Percentiles rank a stretch among this genome's conserved stretches.
Conservation (phyloP, 164 flowering plant species). For the Berberis vulgaris region DNA sequence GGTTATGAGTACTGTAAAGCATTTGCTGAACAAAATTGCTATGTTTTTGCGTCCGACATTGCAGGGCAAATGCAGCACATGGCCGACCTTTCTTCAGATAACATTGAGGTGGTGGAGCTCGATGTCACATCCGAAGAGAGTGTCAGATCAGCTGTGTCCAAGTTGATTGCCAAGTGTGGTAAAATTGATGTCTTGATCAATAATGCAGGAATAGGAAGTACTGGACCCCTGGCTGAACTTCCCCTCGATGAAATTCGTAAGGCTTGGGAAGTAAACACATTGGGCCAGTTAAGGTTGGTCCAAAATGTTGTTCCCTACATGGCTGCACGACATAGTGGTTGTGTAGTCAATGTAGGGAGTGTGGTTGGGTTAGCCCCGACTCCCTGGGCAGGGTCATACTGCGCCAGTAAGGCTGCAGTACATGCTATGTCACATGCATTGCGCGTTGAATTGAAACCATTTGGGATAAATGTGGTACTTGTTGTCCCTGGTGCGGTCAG, state of each 20-base stretch:
- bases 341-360: constrained; percentile 54
- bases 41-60: not conserved
- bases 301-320: constrained; percentile 60
- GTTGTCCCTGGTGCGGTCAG: constrained; percentile 52
- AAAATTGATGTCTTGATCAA: constrained; percentile 50
- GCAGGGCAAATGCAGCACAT: not conserved
- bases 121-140: constrained; percentile 55
- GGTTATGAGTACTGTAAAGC: constrained; percentile 1
- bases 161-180: constrained; percentile 31
- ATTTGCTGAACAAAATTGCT: not conserved
- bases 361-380: constrained; percentile 51
- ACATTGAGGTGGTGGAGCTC: constrained; percentile 37
- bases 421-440: constrained; percentile 47
- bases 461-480: constrained; percentile 47
- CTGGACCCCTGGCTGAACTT: constrained; percentile 61
- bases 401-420: constrained; percentile 52
- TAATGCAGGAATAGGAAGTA: constrained; percentile 59
- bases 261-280: constrained; percentile 55
- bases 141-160: constrained; percentile 27
- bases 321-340: constrained; percentile 35
- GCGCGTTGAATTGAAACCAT: constrained; percentile 48
- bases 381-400: constrained; percentile 72
- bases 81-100: not conserved
- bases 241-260: constrained; percentile 31
- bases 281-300: constrained; percentile 56